A percentile compares a stretch with the other conserved stretches of the same genome.
Conservation (phyloP, 2,329 filamentous ascomycete genomes). For the Cytospora chrysosperma region DNA sequence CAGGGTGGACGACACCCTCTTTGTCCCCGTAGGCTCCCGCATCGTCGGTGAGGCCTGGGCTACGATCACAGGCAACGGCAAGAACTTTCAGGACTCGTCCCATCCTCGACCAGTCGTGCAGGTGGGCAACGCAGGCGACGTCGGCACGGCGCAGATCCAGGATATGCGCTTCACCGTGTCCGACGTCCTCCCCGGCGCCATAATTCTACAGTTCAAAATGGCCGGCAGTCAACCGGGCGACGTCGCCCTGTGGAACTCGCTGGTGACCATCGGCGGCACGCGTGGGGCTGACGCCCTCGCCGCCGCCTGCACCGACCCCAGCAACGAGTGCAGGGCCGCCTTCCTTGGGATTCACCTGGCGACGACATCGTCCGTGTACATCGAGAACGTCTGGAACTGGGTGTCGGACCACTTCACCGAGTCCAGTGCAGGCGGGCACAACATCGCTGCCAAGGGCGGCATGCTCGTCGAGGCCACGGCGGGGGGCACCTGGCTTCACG, state of each 20-base stretch:
- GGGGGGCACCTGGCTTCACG: slow-evolving; percentile 50
- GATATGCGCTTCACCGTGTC: slow-evolving; percentile 65
- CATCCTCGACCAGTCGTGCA: slow-evolving; percentile 57
- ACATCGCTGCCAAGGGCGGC: slow-evolving; percentile 50
- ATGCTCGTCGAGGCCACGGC: slow-evolving; percentile 44
- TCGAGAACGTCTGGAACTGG: slow-evolving; percentile 57
- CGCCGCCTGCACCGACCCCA: slow-evolving; percentile 31
- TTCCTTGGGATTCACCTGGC: slow-evolving; percentile 50
- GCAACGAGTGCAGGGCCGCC: slow-evolving; percentile 43
- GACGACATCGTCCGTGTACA: slow-evolving; percentile 45
- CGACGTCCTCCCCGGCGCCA: slow-evolving; percentile 59
- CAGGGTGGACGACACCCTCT: slow-evolving; percentile 49
- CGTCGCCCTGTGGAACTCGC: slow-evolving; percentile 48
- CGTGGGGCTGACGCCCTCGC: slow-evolving; percentile 35
- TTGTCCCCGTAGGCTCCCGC: slow-evolving; percentile 47
- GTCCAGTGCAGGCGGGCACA: slow-evolving; percentile 46
- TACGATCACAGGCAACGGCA: slow-evolving; percentile 52
- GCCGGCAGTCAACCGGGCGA: slow-evolving; percentile 38
- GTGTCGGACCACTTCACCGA: slow-evolving; percentile 50
- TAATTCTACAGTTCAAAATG: slow-evolving; percentile 52
- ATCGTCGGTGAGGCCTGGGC: slow-evolving; percentile 55
- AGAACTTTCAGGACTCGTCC: slow-evolving; percentile 47
- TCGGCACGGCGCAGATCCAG: slow-evolving; percentile 60
- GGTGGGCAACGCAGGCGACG: slow-evolving; percentile 57
- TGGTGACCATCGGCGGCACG: slow-evolving; percentile 39